Conservation (phyloP, 2,329 filamentous ascomycete genomes). For the Aspergillus spinulosporus region DNA sequence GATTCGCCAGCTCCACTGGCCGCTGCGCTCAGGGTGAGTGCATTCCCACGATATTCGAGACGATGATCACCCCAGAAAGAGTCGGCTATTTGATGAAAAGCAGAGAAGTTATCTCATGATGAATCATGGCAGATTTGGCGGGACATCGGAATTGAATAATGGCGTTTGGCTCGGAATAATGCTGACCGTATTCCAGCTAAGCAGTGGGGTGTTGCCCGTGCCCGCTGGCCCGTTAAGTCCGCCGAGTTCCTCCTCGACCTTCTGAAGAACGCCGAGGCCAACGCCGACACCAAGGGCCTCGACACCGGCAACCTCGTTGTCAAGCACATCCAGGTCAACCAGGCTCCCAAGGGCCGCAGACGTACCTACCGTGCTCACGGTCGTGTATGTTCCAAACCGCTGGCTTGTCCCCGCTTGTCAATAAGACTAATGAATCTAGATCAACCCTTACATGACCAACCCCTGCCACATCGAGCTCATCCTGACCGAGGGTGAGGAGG, state of each 20-base stretch:
- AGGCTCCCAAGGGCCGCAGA: conserved; percentile 98
- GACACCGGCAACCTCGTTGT: conserved; percentile 96
- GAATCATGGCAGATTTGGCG: neutral
- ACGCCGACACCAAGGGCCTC: conserved; percentile 94
- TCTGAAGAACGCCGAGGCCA: conserved; percentile 96
- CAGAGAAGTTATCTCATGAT: conserved; percentile 6
- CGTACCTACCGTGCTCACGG: conserved; percentile 99
- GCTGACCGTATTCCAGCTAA: conserved; percentile 66
- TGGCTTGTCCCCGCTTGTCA: neutral
- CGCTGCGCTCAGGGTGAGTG: conserved; percentile 95
- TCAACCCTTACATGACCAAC: conserved; percentile 99
- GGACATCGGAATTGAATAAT: conserved; percentile 10
- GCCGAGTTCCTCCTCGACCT: conserved; percentile 97
- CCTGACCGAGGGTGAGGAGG: conserved; percentile 95
- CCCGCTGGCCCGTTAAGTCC: conserved; percentile 99
- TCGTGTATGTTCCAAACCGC: conserved; percentile 74
- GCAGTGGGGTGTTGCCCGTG: conserved; percentile 96
- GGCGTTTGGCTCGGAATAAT: conserved; percentile 1
- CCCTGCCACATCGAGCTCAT: conserved; percentile 99
- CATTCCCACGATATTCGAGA: conserved; percentile 17
- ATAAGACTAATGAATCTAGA: conserved; percentile 55
- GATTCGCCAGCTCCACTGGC: conserved; percentile 94
- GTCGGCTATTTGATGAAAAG: conserved; percentile 1
- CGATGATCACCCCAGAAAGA: neutral
- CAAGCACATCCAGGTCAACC: conserved; percentile 99